These are phyloP conservation scores for grape (Vitis vinifera) DNA, from an alignment of 164 flowering plant genomes.

Conservation along the genomic window ASM3070453v1 NC_081817.1:13704501-13705000, in stretches of 20 bases:
- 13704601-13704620: not conserved
- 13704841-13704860: not conserved
- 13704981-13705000: no score
- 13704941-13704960: not conserved
- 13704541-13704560: constrained; percentile 12
- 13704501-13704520: not conserved
- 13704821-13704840: not conserved
- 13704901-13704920: not conserved
- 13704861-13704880: not conserved
- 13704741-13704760: not conserved
- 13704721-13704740: no score
- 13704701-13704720: not conserved
- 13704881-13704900: constrained; percentile 5
- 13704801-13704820: not conserved
- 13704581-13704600: constrained; percentile 9
- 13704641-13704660: not conserved
- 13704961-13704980: not conserved
- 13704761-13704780: not conserved
- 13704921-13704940: not conserved
- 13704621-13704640: not conserved
- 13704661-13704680: constrained; percentile 7
- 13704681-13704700: not conserved
- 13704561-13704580: not conserved
- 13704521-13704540: not conserved
- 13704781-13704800: not conserved